These are phyloP conservation scores for Wickerhamiella infanticola DNA, from an alignment of 1,139 yeast genomes.

Conservation along the genomic window DNA sequence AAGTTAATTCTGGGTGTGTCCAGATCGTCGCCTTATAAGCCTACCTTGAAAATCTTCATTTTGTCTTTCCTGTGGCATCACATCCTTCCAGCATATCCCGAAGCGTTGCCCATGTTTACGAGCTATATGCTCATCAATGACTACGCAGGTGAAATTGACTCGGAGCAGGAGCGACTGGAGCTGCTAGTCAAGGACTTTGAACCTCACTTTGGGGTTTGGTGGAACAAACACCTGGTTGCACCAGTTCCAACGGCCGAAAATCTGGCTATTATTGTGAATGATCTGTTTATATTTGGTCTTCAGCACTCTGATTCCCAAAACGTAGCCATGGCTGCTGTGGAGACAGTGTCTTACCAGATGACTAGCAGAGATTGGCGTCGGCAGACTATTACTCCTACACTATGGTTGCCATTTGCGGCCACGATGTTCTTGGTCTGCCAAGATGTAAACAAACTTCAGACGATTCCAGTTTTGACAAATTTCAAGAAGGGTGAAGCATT, in stretches of 20 bases:
- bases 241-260: background rate
- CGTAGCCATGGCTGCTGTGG: background rate
- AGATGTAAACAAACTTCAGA: slow-evolving; percentile 1
- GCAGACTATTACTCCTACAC: background rate
- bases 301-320: background rate
- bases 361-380: background rate
- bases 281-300: background rate
- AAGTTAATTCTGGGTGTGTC: background rate
- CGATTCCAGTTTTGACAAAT: background rate
- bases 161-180: background rate
- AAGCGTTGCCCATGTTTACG: slow-evolving; percentile 1
- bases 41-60: slow-evolving; percentile 1
- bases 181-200: background rate
- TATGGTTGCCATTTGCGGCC: background rate
- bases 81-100: slow-evolving; percentile 1
- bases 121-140: background rate
- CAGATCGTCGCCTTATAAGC: slow-evolving; percentile 1
- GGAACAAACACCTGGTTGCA: background rate
- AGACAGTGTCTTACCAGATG: background rate
- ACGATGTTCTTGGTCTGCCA: slow-evolving; percentile 1
- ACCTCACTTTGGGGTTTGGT: background rate
- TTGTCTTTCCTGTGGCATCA: background rate
- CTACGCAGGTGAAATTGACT: background rate
- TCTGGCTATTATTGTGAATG: background rate
- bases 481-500: background rate